Percentiles rank a stretch among this genome's conserved stretches.
Evolutionary conservation across 1,284 basidiomycete genomes (phyloP).

Genomic region (Schizophyllum amplum): DNA sequence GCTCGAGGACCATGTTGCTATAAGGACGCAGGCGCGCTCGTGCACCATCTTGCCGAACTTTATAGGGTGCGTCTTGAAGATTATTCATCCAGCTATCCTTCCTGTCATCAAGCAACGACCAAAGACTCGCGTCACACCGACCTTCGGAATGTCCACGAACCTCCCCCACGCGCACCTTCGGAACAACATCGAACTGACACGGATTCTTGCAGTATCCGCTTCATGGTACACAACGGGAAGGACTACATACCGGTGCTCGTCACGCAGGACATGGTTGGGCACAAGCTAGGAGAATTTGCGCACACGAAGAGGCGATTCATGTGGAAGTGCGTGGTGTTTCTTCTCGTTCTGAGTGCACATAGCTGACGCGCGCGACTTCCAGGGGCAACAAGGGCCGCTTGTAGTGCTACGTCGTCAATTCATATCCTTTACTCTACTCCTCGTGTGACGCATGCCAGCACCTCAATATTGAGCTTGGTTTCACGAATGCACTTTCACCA

Average conservation of each 20-base stretch:
- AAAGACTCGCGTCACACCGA: too few species aligned
- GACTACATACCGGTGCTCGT: slow-evolving; percentile 82
- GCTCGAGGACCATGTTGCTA: slow-evolving; percentile 75
- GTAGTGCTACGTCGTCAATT: neutral
- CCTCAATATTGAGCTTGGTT: too few species aligned
- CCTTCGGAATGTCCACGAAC: too few species aligned
- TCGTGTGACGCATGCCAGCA: too few species aligned
- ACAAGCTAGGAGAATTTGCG: slow-evolving; percentile 95
- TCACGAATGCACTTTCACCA: too few species aligned
- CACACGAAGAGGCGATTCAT: slow-evolving; percentile 76
- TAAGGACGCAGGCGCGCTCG: slow-evolving; percentile 83
- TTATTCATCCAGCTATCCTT: too few species aligned
- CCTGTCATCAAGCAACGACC: neutral
- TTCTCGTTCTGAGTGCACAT: neutral
- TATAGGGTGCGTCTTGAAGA: slow-evolving; percentile 70
- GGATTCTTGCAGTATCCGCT: slow-evolving; percentile 53
- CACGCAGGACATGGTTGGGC: slow-evolving; percentile 97
- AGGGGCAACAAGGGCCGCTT: neutral
- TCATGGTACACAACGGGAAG: slow-evolving; percentile 93
- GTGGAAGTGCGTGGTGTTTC: slow-evolving; percentile 51
- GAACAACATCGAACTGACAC: neutral
- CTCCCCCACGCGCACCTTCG: neutral
- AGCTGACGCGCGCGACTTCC: neutral
- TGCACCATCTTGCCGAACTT: slow-evolving; percentile 96
- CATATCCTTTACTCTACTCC: neutral